Percentiles rank a stretch among this genome's conserved stretches.
Conservation (phyloP, 2,329 filamentous ascomycete genomes). For the Cadophora gregata region DNA sequence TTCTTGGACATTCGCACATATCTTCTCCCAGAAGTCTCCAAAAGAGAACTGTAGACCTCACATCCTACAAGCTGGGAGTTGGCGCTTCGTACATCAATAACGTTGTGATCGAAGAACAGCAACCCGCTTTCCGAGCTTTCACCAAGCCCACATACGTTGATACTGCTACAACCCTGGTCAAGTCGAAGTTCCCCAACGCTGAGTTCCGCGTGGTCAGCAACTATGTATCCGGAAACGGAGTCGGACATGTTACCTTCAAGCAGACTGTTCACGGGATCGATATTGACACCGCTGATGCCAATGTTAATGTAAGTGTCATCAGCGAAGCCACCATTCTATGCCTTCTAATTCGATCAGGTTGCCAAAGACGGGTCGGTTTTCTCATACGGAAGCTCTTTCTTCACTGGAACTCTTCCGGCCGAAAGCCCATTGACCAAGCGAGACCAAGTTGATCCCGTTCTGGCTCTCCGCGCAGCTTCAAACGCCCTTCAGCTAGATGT, state of each 20-base stretch:
- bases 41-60: slow-evolving; percentile 19
- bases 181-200: slow-evolving; percentile 46
- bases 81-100: slow-evolving; percentile 22
- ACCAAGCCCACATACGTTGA: slow-evolving; percentile 46
- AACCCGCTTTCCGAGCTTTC: slow-evolving; percentile 13
- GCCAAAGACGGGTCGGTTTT: slow-evolving; percentile 5
- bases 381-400: slow-evolving; percentile 17
- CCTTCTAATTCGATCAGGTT: not conserved
- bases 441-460: slow-evolving; percentile 15
- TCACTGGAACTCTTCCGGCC: slow-evolving; percentile 9
- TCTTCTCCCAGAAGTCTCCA: slow-evolving; percentile 15
- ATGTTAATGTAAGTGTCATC: slow-evolving; percentile 10
- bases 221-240: slow-evolving; percentile 45
- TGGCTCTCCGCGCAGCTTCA: slow-evolving; percentile 6
- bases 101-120: slow-evolving; percentile 10
- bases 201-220: slow-evolving; percentile 58
- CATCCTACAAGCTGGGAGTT: slow-evolving; percentile 18
- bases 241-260: slow-evolving; percentile 17
- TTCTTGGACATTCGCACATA: slow-evolving; percentile 19
- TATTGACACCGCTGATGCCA: slow-evolving; percentile 18
- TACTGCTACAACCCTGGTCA: slow-evolving; percentile 53
- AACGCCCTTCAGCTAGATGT: slow-evolving; percentile 5
- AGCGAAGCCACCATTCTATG: not conserved
- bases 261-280: slow-evolving; percentile 20
- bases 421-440: slow-evolving; percentile 12